Evolutionary conservation across 2,329 filamentous ascomycete species (phyloP), one percentile per base, ranked within the genome.

Genomic region (Aspergillus uvarum): DNA sequence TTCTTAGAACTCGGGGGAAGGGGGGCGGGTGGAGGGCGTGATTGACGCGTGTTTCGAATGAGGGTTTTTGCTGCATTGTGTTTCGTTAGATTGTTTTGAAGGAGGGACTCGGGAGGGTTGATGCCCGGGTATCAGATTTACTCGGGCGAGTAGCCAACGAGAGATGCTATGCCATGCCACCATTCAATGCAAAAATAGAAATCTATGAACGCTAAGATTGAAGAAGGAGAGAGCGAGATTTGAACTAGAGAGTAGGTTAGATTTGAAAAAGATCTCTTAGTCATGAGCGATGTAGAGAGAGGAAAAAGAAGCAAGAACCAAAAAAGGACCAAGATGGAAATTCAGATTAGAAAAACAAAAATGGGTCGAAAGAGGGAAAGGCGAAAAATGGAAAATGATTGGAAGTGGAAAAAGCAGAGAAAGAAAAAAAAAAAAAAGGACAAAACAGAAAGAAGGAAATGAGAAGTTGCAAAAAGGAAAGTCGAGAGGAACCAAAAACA

Each of bases 251-350:
- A 35, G 50, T 51, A 35, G 31, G 8, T 51, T 29, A 10, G 32
- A 35, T 35, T 35, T 29, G 26, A 16, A 12, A 16, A 35, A 35
- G 32, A 35, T 35, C 32, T 35, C 5, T 12, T 35, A 35, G 32
- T 35, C 32, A 56, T 14, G 26, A 29, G 26, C 26, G 26, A 29
- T 29, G 26, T 8, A 29, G 26, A 29, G 26, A 35, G 32, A 35
- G 47, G 35, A 63, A 58, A 59, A 58, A 61, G 59, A 62, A 54
- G 63, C 58, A 59, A 58, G 49, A 60, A 62, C 53, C 56, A 65
- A 59, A 61, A 53, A 56, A 58, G 59, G 48, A 35, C 57, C 24
- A n/a, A 51, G 16, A 26, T 47, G 32, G 48, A 58, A 59, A 51
- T 55, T 21, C 26, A 29, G 26, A 29, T 29, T 10, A 8, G 26